Percentiles rank a stretch among this genome's conserved stretches.
These are phyloP conservation scores for Colletotrichum sansevieriae DNA, from an alignment of 2,329 filamentous ascomycete genomes.

Conservation along the genomic window DNA sequence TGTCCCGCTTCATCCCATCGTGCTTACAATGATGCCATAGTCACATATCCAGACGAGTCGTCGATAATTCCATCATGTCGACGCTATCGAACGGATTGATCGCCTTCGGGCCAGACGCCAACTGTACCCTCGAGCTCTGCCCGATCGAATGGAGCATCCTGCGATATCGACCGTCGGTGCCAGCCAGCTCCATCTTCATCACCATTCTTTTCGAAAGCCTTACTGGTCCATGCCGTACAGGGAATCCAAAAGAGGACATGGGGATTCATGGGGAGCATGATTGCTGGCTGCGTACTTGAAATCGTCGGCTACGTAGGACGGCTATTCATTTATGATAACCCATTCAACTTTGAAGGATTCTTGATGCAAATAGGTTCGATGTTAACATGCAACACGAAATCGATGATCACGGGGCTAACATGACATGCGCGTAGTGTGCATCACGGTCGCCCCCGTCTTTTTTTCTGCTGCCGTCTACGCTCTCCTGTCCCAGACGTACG, in stretches of 20 bases:
- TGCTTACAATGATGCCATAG: background rate
- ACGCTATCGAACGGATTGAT: conserved; percentile 41
- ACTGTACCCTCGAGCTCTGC: conserved; percentile 62
- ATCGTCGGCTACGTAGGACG: conserved; percentile 74
- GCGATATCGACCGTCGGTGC: conserved; percentile 55
- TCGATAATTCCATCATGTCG: background rate
- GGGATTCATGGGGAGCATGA: conserved; percentile 62
- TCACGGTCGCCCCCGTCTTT: conserved; percentile 50
- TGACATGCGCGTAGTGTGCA: conserved; percentile 46
- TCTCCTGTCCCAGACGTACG: conserved; percentile 41
- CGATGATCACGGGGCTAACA: background rate
- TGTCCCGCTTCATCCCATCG: background rate
- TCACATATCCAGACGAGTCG: background rate
- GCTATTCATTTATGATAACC: conserved; percentile 67
- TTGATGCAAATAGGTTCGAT: conserved; percentile 69
- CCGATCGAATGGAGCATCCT: conserved; percentile 57
- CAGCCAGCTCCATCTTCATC: conserved; percentile 53
- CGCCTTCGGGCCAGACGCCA: conserved; percentile 57
- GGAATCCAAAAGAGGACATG: conserved; percentile 58
- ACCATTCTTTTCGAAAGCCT: conserved; percentile 56
- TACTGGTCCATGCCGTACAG: conserved; percentile 56
- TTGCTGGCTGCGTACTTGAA: conserved; percentile 67
- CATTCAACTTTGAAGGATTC: conserved; percentile 70
- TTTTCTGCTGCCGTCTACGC: conserved; percentile 48
- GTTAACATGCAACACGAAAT: background rate